Base-by-base conservation (phyloP, 2,329 filamentous ascomycete species). In the Remersonia thermophila region DNA sequence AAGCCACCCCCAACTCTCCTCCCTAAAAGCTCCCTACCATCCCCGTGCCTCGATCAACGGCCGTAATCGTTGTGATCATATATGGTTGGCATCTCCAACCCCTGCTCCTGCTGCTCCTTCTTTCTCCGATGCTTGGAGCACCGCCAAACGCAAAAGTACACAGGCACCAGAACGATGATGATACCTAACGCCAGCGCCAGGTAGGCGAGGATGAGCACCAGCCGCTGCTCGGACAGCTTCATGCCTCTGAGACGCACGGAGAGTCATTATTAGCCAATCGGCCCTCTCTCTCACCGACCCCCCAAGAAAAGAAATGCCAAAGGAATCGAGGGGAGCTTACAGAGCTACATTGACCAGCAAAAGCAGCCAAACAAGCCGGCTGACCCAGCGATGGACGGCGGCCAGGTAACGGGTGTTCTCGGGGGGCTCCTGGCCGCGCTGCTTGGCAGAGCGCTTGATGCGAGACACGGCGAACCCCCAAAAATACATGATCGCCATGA, bases 301-400 rank as follows among this genome's bases (percentile, higher is more conserved):
- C 20, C 9, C 20, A 5, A 23, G 5, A 23, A 23, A 6, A 9
- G 5, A 6, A 9, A 6, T 23, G 20, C 5, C 9, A 23, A 9
- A 9, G 20, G 9, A 23, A 9, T 23, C 5, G 20, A 13, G 20
- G 26, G 26, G 25, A 14, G 49, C 50, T 45, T 36, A 51, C 47
- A 53, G 37, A 13, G 48, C 51, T 16, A 45, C 40, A 17, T 47
- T 46, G 15, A 52, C 36, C 20, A 53, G 16, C 20, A 52, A 33
- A 18, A 51, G 25, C 18, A 50, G 15, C 49, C 51, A 53, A 2
- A 49, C 33, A 6, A 44, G 7, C 36, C 50, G 38, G 14, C 45
- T 44, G 9, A 32, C 34, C 47, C 48, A 52, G 4, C 30, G 33
- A 28, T 53, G 49, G 6, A 45, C 32, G 9, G 27, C 33, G 3